These are phyloP conservation scores for Leccinum broughii DNA, from an alignment of 768 basidiomycete genomes.

Conservation along the genomic window DNA sequence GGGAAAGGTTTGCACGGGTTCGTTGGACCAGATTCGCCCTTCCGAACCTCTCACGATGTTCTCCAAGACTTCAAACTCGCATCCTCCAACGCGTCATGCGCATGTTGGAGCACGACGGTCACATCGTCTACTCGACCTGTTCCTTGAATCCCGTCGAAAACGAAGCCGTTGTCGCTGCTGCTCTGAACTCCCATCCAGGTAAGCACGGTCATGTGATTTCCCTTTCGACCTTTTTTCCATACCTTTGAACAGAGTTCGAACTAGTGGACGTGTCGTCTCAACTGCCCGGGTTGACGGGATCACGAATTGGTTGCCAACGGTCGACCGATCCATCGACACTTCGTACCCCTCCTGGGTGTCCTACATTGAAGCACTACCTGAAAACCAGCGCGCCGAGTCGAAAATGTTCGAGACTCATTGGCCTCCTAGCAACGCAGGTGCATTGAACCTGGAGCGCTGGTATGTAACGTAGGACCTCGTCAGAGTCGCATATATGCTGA, in stretches of 20 bases:
- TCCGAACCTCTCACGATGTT: conserved; percentile 8
- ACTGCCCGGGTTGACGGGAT: conserved; percentile 76
- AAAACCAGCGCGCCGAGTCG: conserved; percentile 47
- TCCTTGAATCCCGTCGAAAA: conserved; percentile 97
- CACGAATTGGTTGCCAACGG: conserved; percentile 74
- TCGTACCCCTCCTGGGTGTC: conserved; percentile 62
- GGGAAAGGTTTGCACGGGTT: conserved; percentile 90
- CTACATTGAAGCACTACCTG: conserved; percentile 51
- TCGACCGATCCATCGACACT: conserved; percentile 50
- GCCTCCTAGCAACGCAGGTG: conserved; percentile 68
- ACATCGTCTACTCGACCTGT: conserved; percentile 97
- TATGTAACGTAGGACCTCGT: conserved; percentile 33
- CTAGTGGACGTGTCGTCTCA: conserved; percentile 76
- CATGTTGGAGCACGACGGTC: conserved; percentile 75
- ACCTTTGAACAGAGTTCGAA: conserved; percentile 55
- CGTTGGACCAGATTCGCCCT: conserved; percentile 22
- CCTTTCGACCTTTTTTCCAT: neutral
- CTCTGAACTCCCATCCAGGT: conserved; percentile 73
- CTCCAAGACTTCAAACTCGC: conserved; percentile 80
- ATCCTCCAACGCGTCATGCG: conserved; percentile 93
- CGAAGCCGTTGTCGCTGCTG: conserved; percentile 91
- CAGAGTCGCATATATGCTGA: neutral
- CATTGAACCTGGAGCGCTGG: conserved; percentile 73
- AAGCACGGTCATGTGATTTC: neutral
- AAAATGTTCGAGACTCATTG: conserved; percentile 77